Evolutionary conservation across 1,139 yeast genomes (phyloP), one percentile per base, ranked within the genome.

Genomic region (Candida sp.): DNA sequence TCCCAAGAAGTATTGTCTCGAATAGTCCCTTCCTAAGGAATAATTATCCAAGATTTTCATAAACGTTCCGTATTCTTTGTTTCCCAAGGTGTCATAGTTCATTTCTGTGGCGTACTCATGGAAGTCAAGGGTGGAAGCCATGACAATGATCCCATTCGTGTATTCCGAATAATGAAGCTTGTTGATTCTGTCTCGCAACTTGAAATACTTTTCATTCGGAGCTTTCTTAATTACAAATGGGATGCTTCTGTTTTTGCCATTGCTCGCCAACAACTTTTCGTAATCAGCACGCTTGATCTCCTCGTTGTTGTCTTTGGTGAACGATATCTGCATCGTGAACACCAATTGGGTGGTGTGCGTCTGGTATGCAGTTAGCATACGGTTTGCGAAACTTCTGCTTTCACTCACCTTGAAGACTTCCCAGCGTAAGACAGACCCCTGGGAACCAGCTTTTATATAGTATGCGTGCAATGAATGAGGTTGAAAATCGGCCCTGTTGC

Each of bases 401-500:
- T 73, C 71, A 48, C 67, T 68, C 47, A 66, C 61, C 22, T 59
- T 61, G 5, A 61, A 52, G 7, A 75, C 71, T 54, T 71, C 77
- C 69, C 76, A 76, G 49, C 71, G 61, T 53, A 75, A 67, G 17
- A 65, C 66, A 25, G 69, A 58, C 23, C 65, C 67, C 17, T 54
- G 51, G 43, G 62, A 61, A 0, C 79, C 79, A 5, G 80, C 77
- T 50, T 72, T 72, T 47, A 76, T 63, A 53, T 75, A 76, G 58
- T 74, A 75, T 34, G 70, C 60, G 56, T 76, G 80, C 42, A 73
- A 63, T 9, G 79, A 73, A 57, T 76, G 75, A 4, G 79, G 77
- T 44, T 66, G 65, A 44, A 73, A 68, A 27, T 62, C 71, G 28
- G 53, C 60, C 31, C 50, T 56, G 39, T 60, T 61, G 4, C 53